Evolutionary conservation across 805 yeast genomes (phyloP).

Genomic region (Ogataea kodamae): DNA sequence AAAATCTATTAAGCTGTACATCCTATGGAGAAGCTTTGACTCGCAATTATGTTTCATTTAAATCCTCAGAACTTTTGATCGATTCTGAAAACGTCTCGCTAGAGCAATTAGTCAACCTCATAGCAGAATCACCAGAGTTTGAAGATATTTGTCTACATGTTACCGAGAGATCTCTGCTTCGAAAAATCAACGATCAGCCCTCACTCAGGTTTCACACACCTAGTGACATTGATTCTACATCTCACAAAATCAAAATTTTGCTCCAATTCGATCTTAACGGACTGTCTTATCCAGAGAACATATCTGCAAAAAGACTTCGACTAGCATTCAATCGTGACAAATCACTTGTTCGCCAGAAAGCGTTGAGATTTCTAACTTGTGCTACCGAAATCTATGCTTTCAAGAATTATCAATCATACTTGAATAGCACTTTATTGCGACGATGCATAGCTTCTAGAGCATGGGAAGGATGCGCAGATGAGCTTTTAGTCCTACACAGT

Average conservation of each 20-base stretch:
- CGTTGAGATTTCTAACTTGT: constrained; percentile 41
- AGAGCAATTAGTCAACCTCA: constrained; percentile 23
- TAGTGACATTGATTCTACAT: constrained; percentile 22
- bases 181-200: constrained; percentile 41
- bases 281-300: constrained; percentile 41
- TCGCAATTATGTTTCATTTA: constrained; percentile 43
- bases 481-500: no score
- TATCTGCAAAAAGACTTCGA: constrained; percentile 38
- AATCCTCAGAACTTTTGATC: constrained; percentile 39
- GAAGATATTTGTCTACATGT: constrained; percentile 38
- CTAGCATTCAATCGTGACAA: constrained; percentile 44
- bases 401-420: constrained; percentile 41
- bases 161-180: constrained; percentile 43
- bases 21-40: constrained; percentile 48
- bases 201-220: constrained; percentile 35
- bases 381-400: constrained; percentile 43
- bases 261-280: constrained; percentile 53
- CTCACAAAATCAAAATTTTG: constrained; percentile 40
- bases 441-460: constrained; percentile 42
- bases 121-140: constrained; percentile 41
- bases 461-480: no score
- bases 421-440: constrained; percentile 35
- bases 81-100: constrained; percentile 16
- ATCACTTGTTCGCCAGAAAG: constrained; percentile 38
- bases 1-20: constrained; percentile 27